phyloP scores from a whole-genome alignment of 2,329 filamentous ascomycete genomes.

The Stemphylium beticola region DNA sequence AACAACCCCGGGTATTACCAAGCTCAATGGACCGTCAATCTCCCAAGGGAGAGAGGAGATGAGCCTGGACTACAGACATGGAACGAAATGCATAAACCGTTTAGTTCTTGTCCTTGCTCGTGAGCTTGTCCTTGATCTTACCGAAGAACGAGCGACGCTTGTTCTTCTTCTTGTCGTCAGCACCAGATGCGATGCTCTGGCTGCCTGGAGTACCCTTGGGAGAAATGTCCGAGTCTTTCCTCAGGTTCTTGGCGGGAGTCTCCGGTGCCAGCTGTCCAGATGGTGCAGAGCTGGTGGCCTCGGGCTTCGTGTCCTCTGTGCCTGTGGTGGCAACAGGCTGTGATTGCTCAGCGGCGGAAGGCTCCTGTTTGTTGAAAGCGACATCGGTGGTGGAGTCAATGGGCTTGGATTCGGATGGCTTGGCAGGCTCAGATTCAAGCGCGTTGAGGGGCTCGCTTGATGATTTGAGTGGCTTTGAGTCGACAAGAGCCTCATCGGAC shows the following conservation, averaged over 20 bases:
- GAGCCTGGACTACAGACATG: conserved; percentile 19
- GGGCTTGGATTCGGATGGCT: conserved; percentile 32
- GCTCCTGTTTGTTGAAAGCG: conserved; percentile 51
- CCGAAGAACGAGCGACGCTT: conserved; percentile 56
- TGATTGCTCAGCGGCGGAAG: conserved; percentile 47
- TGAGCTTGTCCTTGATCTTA: conserved; percentile 58
- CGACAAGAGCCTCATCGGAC: conserved; percentile 34
- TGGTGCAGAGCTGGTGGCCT: conserved; percentile 24
- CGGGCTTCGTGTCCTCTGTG: conserved; percentile 43
- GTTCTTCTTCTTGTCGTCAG: conserved; percentile 53
- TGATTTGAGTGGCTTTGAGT: conserved; percentile 39
- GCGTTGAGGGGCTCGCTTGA: conserved; percentile 49
- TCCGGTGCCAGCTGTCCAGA: conserved; percentile 26
- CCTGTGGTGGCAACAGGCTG: conserved; percentile 52
- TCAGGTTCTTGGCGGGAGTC: conserved; percentile 39
- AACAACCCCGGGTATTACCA: conserved; percentile 31
- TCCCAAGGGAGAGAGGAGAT: conserved; percentile 4
- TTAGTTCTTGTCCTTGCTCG: conserved; percentile 39
- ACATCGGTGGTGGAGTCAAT: conserved; percentile 47
- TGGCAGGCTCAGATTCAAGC: conserved; percentile 40
- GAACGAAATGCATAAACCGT: conserved; percentile 6
- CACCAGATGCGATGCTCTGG: conserved; percentile 43
- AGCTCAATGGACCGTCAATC: conserved; percentile 17
- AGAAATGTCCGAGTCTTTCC: conserved; percentile 37
- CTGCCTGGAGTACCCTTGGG: conserved; percentile 48